These are phyloP conservation scores for Penicillium maclennaniae DNA, from an alignment of 495 filamentous ascomycete species.

Conservation along the genomic window DNA sequence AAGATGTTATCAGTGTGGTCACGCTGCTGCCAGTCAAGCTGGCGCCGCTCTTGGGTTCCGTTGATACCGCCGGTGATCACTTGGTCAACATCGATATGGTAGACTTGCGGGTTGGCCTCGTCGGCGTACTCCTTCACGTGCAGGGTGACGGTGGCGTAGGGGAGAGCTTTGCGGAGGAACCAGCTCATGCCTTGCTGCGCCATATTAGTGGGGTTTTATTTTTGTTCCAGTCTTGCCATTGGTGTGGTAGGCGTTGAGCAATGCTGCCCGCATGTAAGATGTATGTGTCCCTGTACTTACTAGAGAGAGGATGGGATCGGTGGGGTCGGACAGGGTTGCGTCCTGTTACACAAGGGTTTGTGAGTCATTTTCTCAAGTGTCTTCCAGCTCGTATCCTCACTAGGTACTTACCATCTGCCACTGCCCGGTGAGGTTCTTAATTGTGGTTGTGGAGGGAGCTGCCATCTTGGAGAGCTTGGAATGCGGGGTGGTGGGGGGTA, in stretches of 20 bases:
- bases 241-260: background rate
- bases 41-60: conserved; percentile 68
- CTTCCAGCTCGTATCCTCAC: too few relatives aligned
- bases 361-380: background rate
- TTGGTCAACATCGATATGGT: conserved; percentile 82
- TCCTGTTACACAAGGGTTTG: conserved; percentile 53
- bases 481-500: conserved; percentile 11
- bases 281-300: conserved; percentile 30
- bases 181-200: conserved; percentile 75
- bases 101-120: conserved; percentile 36
- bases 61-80: conserved; percentile 69
- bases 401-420: conserved; percentile 67
- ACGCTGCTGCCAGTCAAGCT: conserved; percentile 64
- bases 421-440: conserved; percentile 69
- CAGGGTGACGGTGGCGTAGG: conserved; percentile 68
- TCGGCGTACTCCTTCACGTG: conserved; percentile 59
- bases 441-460: conserved; percentile 67
- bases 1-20: conserved; percentile 79
- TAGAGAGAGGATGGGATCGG: conserved; percentile 68
- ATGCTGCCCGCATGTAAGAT: background rate
- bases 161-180: conserved; percentile 73
- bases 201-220: conserved; percentile 12
- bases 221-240: background rate
- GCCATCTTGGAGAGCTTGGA: conserved; percentile 58
- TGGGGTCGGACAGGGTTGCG: conserved; percentile 68